Base-by-base conservation (phyloP, 2,329 filamentous ascomycete genomes). In the Aspergillus eucalypticola region DNA sequence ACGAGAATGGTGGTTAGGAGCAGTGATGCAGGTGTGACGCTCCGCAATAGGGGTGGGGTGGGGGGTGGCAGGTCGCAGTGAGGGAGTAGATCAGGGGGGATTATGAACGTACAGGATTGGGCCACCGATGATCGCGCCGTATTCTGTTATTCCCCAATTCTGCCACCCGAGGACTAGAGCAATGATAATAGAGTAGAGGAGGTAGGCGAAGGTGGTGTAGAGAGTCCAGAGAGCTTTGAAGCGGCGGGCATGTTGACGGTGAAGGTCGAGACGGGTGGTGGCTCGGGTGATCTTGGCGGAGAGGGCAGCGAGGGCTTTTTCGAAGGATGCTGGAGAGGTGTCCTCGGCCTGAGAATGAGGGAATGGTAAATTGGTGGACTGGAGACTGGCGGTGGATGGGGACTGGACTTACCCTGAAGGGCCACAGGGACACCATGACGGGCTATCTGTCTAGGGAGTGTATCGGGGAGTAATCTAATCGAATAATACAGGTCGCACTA, bases 201-300 rank as follows among this genome's bases (percentile, higher is more conserved):
- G 88, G 76, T 98, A 99, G 54, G 89, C 91, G 69, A 99, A 94
- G 58, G 88, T 88, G 2, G 93, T 88, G 75, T 98, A 99, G 13
- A 99, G 85, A 0, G 92, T 96, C 86, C 88, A 92, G 58, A 98
- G 85, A 39, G 92, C 91, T 67, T 90, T 94, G 69, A 89, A 85
- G 60, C 93, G 89, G 60, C 94, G 87, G 53, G 90, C 87, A 62
- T 85, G 86, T 67, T 89, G 84, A 50, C 91, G 87, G 41, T 90
- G 83, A 44, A 81, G 82, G 70, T 96, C 92, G 66, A 97, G 88
- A 54, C 84, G 86, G 44, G 88, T 80, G 68, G 90, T 90, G 2
- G 89, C 87, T 64, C 87, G 84, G 42, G 88, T 83, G 75, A 99
- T 97, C 79, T 95, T 96, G 55, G 82, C 81, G 10, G 93, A 90